phyloP scores from a whole-genome alignment of 75 land plant genomes.

The Gnetum montanum region DNA sequence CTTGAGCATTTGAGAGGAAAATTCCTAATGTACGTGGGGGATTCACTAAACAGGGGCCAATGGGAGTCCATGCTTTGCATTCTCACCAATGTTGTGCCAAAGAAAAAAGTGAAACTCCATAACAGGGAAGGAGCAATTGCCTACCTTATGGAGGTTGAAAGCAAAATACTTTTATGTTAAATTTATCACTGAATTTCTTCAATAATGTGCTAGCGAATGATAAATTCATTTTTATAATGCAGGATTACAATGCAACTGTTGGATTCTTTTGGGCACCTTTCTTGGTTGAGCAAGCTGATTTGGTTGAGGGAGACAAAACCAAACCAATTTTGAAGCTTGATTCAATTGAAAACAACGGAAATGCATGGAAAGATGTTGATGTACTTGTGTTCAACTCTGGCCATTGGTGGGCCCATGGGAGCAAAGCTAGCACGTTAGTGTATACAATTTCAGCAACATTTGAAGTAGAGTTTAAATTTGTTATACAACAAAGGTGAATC shows the following conservation, averaged over 20 bases:
- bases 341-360: conserved; percentile 11
- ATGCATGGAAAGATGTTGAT: conserved; percentile 25
- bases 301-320: conserved; percentile 1
- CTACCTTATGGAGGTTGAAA: background rate
- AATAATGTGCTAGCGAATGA: conserved; percentile 5
- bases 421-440: conserved; percentile 3
- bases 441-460: no score
- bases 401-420: conserved; percentile 45
- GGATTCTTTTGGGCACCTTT: conserved; percentile 44
- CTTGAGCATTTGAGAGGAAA: conserved; percentile 22
- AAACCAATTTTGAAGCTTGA: conserved; percentile 20
- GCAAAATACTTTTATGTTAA: background rate
- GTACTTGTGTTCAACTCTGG: conserved; percentile 32
- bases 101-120: conserved; percentile 8
- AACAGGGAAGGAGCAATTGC: background rate
- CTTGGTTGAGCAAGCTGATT: conserved; percentile 28
- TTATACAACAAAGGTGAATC: no score
- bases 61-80: conserved; percentile 46
- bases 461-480: no score
- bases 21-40: conserved; percentile 22
- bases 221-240: background rate
- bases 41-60: conserved; percentile 30
- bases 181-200: background rate
- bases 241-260: conserved; percentile 39
- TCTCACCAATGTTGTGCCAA: conserved; percentile 16